A percentile compares a stretch with the other conserved stretches of the same genome.
These are phyloP conservation scores for Diplosphaera chodatii DNA, from an alignment of 139 green algal species.

Conservation along the genomic window DNA sequence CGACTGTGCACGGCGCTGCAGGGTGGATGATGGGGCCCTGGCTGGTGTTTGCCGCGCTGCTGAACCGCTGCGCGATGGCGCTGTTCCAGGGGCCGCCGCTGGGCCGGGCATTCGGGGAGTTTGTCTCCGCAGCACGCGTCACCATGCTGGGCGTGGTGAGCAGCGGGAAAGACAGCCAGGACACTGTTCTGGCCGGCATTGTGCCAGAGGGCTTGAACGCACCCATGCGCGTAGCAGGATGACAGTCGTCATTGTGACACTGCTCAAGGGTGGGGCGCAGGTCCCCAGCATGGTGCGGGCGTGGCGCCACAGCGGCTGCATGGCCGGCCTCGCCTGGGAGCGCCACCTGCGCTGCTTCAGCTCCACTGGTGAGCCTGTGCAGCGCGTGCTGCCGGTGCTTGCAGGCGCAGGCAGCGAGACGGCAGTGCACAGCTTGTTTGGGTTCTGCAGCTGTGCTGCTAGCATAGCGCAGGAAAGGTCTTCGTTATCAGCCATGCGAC, in stretches of 20 bases:
- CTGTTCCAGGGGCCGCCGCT: slow-evolving; percentile 75
- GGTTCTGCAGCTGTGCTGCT: too few relatives aligned
- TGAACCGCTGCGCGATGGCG: slow-evolving; percentile 79
- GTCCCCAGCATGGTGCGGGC: slow-evolving; percentile 19
- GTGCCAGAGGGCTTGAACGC: neutral
- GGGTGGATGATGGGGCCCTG: slow-evolving; percentile 96
- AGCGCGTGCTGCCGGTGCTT: too few relatives aligned
- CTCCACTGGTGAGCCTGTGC: neutral
- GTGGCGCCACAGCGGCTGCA: slow-evolving; percentile 59
- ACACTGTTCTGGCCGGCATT: slow-evolving; percentile 69
- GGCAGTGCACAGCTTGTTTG: too few relatives aligned
- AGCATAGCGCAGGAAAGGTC: too few relatives aligned
- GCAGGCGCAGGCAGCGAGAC: too few relatives aligned
- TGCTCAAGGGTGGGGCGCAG: too few relatives aligned
- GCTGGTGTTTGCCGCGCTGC: slow-evolving; percentile 77
- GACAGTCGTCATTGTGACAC: too few relatives aligned
- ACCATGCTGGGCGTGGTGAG: slow-evolving; percentile 79
- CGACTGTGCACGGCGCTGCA: neutral
- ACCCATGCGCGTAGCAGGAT: too few relatives aligned
- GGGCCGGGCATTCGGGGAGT: slow-evolving; percentile 64
- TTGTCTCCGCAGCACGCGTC: slow-evolving; percentile 63
- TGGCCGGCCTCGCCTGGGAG: slow-evolving; percentile 34
- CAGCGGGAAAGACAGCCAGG: too few relatives aligned
- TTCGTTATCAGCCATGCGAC: too few relatives aligned
- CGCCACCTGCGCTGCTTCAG: slow-evolving; percentile 54